Conservation (phyloP, 2,329 filamentous ascomycete genomes). For the Pseudogymnoascus sp. region DNA sequence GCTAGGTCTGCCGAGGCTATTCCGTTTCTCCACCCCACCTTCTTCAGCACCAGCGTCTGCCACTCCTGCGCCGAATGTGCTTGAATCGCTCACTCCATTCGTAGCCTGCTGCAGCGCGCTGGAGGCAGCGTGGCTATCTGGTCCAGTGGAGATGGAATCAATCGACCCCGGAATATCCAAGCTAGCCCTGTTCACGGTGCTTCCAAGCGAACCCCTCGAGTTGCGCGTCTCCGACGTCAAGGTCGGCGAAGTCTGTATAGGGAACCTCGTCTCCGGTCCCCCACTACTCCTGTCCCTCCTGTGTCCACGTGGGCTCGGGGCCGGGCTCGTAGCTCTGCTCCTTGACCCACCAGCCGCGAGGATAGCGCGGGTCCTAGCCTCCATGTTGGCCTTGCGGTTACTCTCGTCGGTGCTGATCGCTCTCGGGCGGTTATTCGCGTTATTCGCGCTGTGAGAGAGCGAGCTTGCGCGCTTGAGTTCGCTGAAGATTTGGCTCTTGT, state of each 20-base stretch:
- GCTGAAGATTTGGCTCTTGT: slow-evolving; percentile 92
- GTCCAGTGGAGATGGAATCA: neutral
- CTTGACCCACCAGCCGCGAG: slow-evolving; percentile 51
- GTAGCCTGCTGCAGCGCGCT: slow-evolving; percentile 17
- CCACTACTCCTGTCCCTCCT: slow-evolving; percentile 73
- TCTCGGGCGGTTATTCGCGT: slow-evolving; percentile 59
- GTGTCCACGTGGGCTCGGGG: slow-evolving; percentile 52
- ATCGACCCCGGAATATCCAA: slow-evolving; percentile 62
- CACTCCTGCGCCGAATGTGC: neutral
- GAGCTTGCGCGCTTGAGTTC: slow-evolving; percentile 86
- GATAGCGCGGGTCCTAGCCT: slow-evolving; percentile 79
- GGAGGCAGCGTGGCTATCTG: neutral
- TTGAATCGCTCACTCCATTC: slow-evolving; percentile 14
- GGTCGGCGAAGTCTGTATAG: slow-evolving; percentile 60
- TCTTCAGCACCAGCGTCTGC: neutral
- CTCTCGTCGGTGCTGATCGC: slow-evolving; percentile 94
- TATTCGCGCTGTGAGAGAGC: slow-evolving; percentile 50
- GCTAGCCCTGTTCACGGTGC: slow-evolving; percentile 46
- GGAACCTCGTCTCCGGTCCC: slow-evolving; percentile 72
- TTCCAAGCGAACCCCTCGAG: slow-evolving; percentile 25
- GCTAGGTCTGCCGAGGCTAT: slow-evolving; percentile 50
- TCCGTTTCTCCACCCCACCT: slow-evolving; percentile 48
- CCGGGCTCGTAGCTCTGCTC: slow-evolving; percentile 67
- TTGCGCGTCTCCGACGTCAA: slow-evolving; percentile 36
- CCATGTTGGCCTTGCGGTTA: slow-evolving; percentile 86